Percentiles rank a stretch among this genome's conserved stretches.
Conservation (phyloP, 352 stramenopile genomes). For the Pilasporangium apinafurcum region DNA sequence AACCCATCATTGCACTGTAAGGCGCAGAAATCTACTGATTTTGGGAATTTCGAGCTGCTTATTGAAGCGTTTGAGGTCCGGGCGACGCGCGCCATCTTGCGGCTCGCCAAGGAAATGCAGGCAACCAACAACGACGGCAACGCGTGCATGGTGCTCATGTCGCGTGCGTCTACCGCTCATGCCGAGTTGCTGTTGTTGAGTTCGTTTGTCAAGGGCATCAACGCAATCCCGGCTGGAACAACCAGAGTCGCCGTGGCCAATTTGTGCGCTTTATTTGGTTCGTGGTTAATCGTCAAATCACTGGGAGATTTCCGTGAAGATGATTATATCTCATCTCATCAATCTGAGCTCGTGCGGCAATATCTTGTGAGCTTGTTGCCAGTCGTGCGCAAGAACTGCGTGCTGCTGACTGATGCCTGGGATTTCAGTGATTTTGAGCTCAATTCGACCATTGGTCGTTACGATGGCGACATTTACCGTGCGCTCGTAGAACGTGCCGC, state of each 20-base stretch:
- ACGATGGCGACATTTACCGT: conserved; percentile 68
- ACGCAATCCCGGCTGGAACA: conserved; percentile 1
- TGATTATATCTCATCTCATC: conserved; percentile 26
- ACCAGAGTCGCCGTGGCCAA: conserved; percentile 9
- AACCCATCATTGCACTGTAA: conserved; percentile 9
- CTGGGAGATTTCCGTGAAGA: conserved; percentile 37
- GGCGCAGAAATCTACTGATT: conserved; percentile 8
- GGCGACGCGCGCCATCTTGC: conserved; percentile 8
- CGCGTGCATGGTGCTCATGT: conserved; percentile 34
- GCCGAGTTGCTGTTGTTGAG: conserved; percentile 19
- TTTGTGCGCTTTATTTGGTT: conserved; percentile 18
- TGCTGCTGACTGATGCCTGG: conserved; percentile 29
- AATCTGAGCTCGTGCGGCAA: conserved; percentile 13
- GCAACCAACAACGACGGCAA: conserved; percentile 15
- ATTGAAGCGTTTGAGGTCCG: conserved; percentile 20
- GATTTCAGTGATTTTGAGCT: conserved; percentile 53
- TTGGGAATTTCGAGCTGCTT: conserved; percentile 17
- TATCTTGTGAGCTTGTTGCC: conserved; percentile 21
- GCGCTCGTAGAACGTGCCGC: conserved; percentile 35
- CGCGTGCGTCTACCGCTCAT: conserved; percentile 22
- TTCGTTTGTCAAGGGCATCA: conserved; percentile 15
- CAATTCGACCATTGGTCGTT: conserved; percentile 65
- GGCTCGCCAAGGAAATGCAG: conserved; percentile 9
- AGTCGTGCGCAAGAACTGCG: conserved; percentile 25
- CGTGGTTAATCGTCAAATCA: conserved; percentile 19